These are phyloP conservation scores for Pseudopyrenochaeta lycopersici DNA, from an alignment of 2,329 filamentous ascomycete species.

Conservation along the genomic window DNA sequence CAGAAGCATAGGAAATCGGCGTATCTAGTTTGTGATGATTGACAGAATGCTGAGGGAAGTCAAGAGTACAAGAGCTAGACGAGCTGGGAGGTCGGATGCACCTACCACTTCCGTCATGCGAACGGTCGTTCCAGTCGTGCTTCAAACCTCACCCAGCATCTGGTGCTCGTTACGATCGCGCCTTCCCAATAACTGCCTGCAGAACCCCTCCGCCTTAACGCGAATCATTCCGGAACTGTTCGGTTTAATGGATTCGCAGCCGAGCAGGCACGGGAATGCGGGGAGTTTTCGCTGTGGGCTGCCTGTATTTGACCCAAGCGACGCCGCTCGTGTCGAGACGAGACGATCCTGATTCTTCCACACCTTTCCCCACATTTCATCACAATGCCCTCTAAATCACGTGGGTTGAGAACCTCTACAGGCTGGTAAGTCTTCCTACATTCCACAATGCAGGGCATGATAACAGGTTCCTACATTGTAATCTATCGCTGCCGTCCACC, in stretches of 20 bases:
- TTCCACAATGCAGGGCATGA: too few relatives aligned
- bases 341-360: too few relatives aligned
- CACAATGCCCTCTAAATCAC: constrained; percentile 52
- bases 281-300: background rate
- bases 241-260: background rate
- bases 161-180: too few relatives aligned
- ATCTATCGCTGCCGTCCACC: too few relatives aligned
- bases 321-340: constrained; percentile 14
- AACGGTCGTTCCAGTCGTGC: too few relatives aligned
- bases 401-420: constrained; percentile 55
- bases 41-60: too few relatives aligned
- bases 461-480: too few relatives aligned
- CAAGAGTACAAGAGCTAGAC: too few relatives aligned
- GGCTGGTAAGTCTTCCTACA: constrained; percentile 48
- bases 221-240: background rate
- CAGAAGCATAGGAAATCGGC: too few relatives aligned
- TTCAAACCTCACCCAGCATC: background rate
- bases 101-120: too few relatives aligned
- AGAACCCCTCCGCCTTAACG: background rate
- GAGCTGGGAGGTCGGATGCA: too few relatives aligned
- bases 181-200: background rate
- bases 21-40: too few relatives aligned
- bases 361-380: constrained; percentile 6
- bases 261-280: background rate
- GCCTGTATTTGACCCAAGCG: constrained; percentile 3